Evolutionary conservation across 495 filamentous ascomycete genomes (phyloP), one percentile per base, ranked within the genome.

Genomic region (Immersiella caudata): DNA sequence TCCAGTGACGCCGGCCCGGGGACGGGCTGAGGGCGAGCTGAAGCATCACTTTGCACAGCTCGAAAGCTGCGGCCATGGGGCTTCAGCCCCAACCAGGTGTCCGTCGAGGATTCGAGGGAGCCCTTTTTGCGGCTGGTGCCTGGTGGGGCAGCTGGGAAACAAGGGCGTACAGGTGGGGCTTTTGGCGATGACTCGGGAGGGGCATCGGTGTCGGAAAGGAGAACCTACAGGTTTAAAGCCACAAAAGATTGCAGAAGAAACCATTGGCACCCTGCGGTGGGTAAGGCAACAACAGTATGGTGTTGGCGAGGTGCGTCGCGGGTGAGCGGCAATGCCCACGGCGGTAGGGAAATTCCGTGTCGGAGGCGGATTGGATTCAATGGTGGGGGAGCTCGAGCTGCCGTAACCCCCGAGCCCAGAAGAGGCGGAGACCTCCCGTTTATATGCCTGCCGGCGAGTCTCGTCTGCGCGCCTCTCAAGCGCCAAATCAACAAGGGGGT

Each of bases 401-500:
- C 40, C 16, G 40, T 46, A 18, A 18, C 40, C 14, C 20, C 14
- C 20, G 52, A 55, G n/a, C 21, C 52, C 8, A 24, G 8, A 26
- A 12, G 24, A 11, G 52, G 52, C 52, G 52, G 52, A 55, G 52
- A 55, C 52, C 9, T 6, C 29, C 67, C 64, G 67, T 71, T 74
- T 74, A 74, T 74, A 71, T 74, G 69, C 66, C 63, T 61, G 35
- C 36, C 33, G 62, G 65, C 20, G 64, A 61, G 33, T 63, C 59
- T 40, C 33, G 52, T n/a, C 20, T 56, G 20, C 65, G 46, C 59
- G 40, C 25, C n/a, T 60, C 12, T 27, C 46, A 56, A 65, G 66
- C 54, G 52, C 62, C 29, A 61, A 59, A 74, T 68, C 65, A 67
- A 65, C 65, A 63, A 50, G 61, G 62, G 65, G 46, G n/a, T 25